Conservation (phyloP, 2,329 filamentous ascomycete genomes). For the Talaromyces sp. region DNA sequence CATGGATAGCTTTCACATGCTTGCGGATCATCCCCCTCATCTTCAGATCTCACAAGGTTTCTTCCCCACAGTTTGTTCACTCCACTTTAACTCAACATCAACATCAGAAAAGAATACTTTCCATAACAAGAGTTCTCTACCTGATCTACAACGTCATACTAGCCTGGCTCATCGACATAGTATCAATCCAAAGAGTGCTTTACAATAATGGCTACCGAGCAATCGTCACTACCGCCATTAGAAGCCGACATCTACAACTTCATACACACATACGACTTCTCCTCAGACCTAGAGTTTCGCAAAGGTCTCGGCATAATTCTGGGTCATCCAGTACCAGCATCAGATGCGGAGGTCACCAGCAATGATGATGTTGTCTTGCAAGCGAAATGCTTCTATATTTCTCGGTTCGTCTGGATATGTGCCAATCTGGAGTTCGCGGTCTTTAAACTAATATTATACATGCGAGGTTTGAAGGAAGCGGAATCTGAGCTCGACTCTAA, state of each 20-base stretch:
- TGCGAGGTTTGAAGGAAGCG: constrained; percentile 31
- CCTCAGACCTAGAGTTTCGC: constrained; percentile 44
- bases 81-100: constrained; percentile 1
- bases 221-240: not conserved
- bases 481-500: constrained; percentile 46
- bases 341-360: constrained; percentile 36
- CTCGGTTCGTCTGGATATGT: constrained; percentile 32
- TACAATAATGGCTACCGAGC: constrained; percentile 1
- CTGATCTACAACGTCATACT: not conserved
- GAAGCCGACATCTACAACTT: constrained; percentile 27
- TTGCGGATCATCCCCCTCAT: not conserved
- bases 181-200: not conserved
- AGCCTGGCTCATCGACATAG: not conserved
- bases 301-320: constrained; percentile 47
- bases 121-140: not conserved
- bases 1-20: not conserved
- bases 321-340: constrained; percentile 39
- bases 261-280: constrained; percentile 41
- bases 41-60: not conserved
- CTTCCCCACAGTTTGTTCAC: not conserved
- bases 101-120: not conserved
- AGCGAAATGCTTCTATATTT: constrained; percentile 49
- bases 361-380: constrained; percentile 43
- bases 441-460: not conserved
- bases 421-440: not conserved